These are phyloP conservation scores for Tilletia caries DNA, from an alignment of 1,284 basidiomycete species.

Conservation along the genomic window DNA sequence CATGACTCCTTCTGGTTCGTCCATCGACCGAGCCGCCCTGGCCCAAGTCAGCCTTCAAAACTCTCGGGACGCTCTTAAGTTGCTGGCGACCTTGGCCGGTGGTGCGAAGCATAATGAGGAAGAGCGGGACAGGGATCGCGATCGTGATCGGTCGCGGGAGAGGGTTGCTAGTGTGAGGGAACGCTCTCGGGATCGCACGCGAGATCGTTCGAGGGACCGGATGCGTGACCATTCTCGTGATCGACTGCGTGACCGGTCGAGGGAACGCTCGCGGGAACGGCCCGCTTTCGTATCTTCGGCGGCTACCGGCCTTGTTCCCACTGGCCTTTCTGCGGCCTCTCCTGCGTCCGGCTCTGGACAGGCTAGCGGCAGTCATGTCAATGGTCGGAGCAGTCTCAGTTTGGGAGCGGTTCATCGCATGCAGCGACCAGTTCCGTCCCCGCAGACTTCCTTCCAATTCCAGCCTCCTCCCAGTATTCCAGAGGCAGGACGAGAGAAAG, in stretches of 20 bases:
- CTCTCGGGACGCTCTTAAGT: not conserved
- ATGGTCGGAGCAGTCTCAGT: not conserved
- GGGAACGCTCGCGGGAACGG: conserved; percentile 5
- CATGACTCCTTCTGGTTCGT: not conserved
- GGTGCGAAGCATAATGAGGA: conserved; percentile 6
- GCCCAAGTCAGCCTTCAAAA: conserved; percentile 7
- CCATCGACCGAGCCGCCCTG: conserved; percentile 4
- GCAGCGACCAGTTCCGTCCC: not conserved
- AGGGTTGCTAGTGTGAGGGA: not conserved
- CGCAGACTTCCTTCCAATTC: not conserved
- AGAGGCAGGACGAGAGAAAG: no score
- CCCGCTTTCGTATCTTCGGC: not conserved
- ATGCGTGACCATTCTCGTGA: not conserved
- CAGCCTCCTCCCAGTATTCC: no score
- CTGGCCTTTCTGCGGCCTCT: not conserved
- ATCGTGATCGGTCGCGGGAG: not conserved
- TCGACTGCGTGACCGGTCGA: not conserved
- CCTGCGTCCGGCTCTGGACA: no score
- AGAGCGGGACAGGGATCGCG: conserved; percentile 4
- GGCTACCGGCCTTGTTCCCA: not conserved
- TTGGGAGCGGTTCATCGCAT: not conserved
- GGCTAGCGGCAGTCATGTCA: no score
- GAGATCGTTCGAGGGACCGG: not conserved
- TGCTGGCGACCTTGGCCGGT: not conserved
- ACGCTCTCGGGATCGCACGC: not conserved